A percentile compares a stretch with the other conserved stretches of the same genome.
Evolutionary conservation across 2,329 filamentous ascomycete species (phyloP).

Genomic region (Fusarium albosuccineum): DNA sequence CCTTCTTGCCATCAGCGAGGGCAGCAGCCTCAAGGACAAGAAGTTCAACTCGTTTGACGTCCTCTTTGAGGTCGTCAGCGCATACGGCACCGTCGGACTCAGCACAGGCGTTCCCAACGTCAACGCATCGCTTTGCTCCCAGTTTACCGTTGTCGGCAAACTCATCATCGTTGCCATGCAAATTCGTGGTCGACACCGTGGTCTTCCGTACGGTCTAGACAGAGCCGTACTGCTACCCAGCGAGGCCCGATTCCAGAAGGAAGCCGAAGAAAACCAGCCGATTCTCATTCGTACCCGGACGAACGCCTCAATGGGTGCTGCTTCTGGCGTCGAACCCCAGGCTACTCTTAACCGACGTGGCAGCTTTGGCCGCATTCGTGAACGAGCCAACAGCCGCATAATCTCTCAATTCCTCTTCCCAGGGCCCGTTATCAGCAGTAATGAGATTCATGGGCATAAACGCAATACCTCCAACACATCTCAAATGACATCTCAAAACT

Average conservation of each 20-base stretch:
- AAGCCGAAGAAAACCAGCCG: slow-evolving; percentile 62
- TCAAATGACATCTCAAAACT: slow-evolving; percentile 35
- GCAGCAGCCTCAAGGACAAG: slow-evolving; percentile 71
- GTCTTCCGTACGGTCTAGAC: slow-evolving; percentile 75
- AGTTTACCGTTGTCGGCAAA: slow-evolving; percentile 82
- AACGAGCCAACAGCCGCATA: slow-evolving; percentile 57
- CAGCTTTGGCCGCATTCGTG: slow-evolving; percentile 55
- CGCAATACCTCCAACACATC: slow-evolving; percentile 49
- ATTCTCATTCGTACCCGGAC: slow-evolving; percentile 55
- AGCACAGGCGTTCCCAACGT: slow-evolving; percentile 83
- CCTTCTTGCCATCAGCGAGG: slow-evolving; percentile 91
- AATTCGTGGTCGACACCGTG: slow-evolving; percentile 77
- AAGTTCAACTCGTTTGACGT: slow-evolving; percentile 77
- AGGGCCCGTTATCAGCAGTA: slow-evolving; percentile 56
- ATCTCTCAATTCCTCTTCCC: slow-evolving; percentile 63
- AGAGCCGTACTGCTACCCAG: slow-evolving; percentile 71
- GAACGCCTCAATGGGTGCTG: slow-evolving; percentile 48
- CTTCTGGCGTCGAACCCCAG: slow-evolving; percentile 46
- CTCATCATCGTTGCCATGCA: slow-evolving; percentile 78
- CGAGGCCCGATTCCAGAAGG: slow-evolving; percentile 67
- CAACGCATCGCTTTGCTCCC: slow-evolving; percentile 84
- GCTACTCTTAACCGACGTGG: slow-evolving; percentile 48
- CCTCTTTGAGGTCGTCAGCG: slow-evolving; percentile 89
- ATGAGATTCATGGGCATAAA: slow-evolving; percentile 46
- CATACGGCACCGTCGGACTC: slow-evolving; percentile 94